These are phyloP conservation scores for Cladosporium velox DNA, from an alignment of 2,329 filamentous ascomycete species.

Conservation along the genomic window DNA sequence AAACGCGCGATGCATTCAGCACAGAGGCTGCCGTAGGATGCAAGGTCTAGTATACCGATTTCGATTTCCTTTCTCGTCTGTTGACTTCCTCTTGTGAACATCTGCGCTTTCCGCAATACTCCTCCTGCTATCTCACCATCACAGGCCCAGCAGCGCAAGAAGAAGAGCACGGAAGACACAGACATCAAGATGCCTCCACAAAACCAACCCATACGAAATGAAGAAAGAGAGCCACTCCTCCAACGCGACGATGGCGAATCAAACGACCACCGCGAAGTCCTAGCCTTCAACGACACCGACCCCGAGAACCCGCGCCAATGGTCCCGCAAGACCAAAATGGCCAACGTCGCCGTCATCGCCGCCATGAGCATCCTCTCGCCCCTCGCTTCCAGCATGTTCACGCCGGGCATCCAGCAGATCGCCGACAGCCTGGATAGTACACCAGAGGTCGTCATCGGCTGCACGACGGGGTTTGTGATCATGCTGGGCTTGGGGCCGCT, in stretches of 20 bases:
- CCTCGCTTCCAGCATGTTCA: conserved; percentile 54
- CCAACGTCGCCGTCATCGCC: conserved; percentile 54
- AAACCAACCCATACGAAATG: not conserved
- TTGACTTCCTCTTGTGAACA: not conserved
- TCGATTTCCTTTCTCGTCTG: not conserved
- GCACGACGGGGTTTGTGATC: conserved; percentile 54
- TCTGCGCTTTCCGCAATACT: conserved; percentile 14
- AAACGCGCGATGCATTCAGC: not conserved
- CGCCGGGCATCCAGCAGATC: conserved; percentile 53
- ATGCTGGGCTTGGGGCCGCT: conserved; percentile 52
- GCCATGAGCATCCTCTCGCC: conserved; percentile 53
- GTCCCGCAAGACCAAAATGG: conserved; percentile 47
- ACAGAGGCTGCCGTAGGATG: conserved; percentile 8
- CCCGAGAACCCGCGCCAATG: conserved; percentile 51
- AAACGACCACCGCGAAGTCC: conserved; percentile 34
- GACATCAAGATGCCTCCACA: conserved; percentile 10
- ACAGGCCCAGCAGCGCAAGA: not conserved
- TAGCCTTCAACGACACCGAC: conserved; percentile 42
- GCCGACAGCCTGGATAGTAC: conserved; percentile 48
- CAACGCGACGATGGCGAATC: conserved; percentile 39
- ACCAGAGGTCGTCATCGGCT: conserved; percentile 48
- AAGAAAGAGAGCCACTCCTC: conserved; percentile 45
- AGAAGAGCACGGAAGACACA: conserved; percentile 5
- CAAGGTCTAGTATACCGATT: not conserved
- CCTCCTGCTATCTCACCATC: not conserved